phyloP scores from a whole-genome alignment of 2,329 filamentous ascomycete species.

The Trichoderma lentiforme region DNA sequence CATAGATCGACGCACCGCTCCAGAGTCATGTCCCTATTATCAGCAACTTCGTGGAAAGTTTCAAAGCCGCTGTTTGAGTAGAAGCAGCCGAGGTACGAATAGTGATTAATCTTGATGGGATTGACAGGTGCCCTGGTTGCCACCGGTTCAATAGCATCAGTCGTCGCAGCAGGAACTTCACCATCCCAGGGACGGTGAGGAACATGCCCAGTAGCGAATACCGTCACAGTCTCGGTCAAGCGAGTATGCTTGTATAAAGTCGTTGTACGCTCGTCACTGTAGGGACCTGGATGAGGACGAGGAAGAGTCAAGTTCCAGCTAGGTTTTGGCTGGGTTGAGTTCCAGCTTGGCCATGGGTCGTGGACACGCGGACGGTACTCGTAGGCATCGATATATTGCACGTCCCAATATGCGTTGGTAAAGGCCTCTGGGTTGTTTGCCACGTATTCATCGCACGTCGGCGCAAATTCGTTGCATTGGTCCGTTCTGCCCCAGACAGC shows the following conservation, averaged over 20 bases:
- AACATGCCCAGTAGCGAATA: not conserved
- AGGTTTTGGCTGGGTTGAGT: not conserved
- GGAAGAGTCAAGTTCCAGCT: not conserved
- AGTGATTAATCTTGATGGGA: conserved; percentile 33
- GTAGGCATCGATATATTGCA: conserved; percentile 54
- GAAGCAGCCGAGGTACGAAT: conserved; percentile 42
- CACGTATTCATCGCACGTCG: conserved; percentile 47
- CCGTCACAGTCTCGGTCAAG: conserved; percentile 29
- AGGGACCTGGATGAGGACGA: not conserved
- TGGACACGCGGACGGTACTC: conserved; percentile 15
- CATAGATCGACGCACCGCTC: conserved; percentile 40
- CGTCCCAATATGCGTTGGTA: conserved; percentile 46
- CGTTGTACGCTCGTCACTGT: conserved; percentile 24
- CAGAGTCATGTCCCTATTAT: conserved; percentile 38
- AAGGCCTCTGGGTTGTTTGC: conserved; percentile 44
- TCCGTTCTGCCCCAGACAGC: conserved; percentile 40
- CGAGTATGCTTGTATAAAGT: conserved; percentile 27
- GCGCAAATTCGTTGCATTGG: conserved; percentile 39
- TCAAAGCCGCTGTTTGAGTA: conserved; percentile 35
- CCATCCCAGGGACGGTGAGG: conserved; percentile 3
- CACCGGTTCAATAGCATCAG: conserved; percentile 1
- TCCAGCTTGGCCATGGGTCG: not conserved
- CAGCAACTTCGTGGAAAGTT: conserved; percentile 32
- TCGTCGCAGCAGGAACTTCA: conserved; percentile 1
- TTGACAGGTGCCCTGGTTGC: conserved; percentile 25